Evolutionary conservation across 441 rosid species (phyloP), one percentile per base, ranked within the genome.

Genomic region (Jatropha podagrica): DNA sequence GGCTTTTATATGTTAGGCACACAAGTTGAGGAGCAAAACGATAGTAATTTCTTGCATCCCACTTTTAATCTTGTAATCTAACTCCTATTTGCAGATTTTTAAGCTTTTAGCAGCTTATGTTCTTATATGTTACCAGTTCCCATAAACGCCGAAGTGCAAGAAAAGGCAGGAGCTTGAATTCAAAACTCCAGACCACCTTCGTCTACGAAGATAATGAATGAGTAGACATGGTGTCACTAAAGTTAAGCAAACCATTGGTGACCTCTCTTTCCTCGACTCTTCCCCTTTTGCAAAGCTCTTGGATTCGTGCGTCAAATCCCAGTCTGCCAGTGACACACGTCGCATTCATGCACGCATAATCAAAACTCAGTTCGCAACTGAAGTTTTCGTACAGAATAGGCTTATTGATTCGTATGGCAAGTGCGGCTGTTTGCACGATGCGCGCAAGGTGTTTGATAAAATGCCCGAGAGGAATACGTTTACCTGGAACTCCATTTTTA

Each of bases 201-300:
- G n/a, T 66, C 63, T 17, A 27, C 63, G 27, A 52, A 7, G 76
- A 79, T 74, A 77, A 80, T 86, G 87, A 87, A 89, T 89, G 93
- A 87, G 83, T 23, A 86, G 84, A 66, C 79, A 78, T 68, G 79
- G 80, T 67, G 17, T 86, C 78, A 74, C 77, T 68, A 87, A 81
- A 74, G 46, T 42, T 42, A 5, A 42, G 46, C 82, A 67, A 59
- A 74, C 85, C 69, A 56, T 68, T n/a, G 76, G 80, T 65, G 86
- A 71, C 74, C 68, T 81, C 71, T 73, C 82, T 65, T 80, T 79
- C 52, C 41, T 69, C 7, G 74, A 85, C 72, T 89, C 97, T 2
- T 81, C 94, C 49, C 83, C 92, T 18, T 85, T 87, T n/a, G 88
- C 97, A 0, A 85, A 81, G 78, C 87, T 84, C 69, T 76, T 92